These are phyloP conservation scores for Smittium mucronatum DNA, from an alignment of 371 early-diverging fungal genomes.

Conservation along the genomic window DNA sequence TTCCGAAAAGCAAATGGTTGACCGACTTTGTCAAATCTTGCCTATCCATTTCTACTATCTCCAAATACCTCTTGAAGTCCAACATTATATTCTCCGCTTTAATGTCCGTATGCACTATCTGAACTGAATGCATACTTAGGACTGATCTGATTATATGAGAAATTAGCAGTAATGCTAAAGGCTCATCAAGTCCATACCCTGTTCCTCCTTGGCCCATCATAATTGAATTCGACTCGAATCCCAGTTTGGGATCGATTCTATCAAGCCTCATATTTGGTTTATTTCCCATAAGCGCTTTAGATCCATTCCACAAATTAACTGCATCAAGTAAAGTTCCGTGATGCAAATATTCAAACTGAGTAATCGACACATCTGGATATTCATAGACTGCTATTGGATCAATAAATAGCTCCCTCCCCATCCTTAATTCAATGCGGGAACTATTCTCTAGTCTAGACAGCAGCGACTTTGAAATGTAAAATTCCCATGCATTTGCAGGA, in stretches of 20 bases:
- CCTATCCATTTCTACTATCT: not conserved
- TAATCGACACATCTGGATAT: not conserved
- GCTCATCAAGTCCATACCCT: constrained; percentile 6
- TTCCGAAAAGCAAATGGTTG: not conserved
- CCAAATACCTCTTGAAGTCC: not conserved
- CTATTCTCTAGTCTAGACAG: not conserved
- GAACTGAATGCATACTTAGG: constrained; percentile 1
- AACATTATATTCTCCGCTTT: constrained; percentile 9
- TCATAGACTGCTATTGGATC: constrained; percentile 6
- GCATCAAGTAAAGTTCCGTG: constrained; percentile 12
- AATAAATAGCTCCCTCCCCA: not conserved
- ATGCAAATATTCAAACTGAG: not conserved
- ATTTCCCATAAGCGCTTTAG: not conserved
- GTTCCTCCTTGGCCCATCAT: not conserved
- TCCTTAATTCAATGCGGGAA: not conserved
- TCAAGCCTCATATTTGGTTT: not conserved
- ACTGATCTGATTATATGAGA: constrained; percentile 6
- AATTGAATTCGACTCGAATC: not conserved
- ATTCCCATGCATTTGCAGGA: constrained; percentile 12
- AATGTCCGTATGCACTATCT: constrained; percentile 10
- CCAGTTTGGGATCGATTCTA: not conserved
- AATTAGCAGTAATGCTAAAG: constrained; percentile 7
- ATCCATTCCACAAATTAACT: not conserved
- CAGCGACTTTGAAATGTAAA: constrained; percentile 5
- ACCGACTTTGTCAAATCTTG: not conserved